Evolutionary conservation across 306 rosid genomes (phyloP), one percentile per base, ranked within the genome.

Genomic region (Cucurbita ficifolia): DNA sequence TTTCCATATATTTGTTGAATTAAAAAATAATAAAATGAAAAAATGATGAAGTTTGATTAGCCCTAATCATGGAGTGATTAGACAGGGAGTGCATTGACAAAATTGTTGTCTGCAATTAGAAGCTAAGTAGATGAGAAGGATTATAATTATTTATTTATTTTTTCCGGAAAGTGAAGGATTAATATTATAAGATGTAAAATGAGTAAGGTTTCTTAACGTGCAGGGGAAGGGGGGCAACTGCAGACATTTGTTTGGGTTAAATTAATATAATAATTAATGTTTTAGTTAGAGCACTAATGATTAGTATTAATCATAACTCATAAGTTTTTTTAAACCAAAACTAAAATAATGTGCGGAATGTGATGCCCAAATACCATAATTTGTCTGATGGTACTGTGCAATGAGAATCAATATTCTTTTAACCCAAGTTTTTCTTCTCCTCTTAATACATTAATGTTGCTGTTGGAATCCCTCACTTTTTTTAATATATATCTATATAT

Each of bases 361-460:
- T 68, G 73, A 46, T 68, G 77, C 79, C 76, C 38, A 72, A 82
- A 71, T 80, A 83, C 73, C 72, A 51, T 24, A 7, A 19, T 8
- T 52, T 90, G 89, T 88, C 87, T 79, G 84, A 76, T 71, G 87
- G 89, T 80, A 77, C 75, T 75, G 18, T 71, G 35, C 29, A 71
- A 35, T 29, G 35, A 42, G 75, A 71, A 71, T 71, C 61, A 52
- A 72, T 72, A 72, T 51, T 72, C 63, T 72, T 72, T 72, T 8
- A 72, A 72, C 14, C 76, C 24, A 72, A 53, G 49, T 39, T 35
- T 55, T 38, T 55, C 8, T 75, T 46, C 11, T 61, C 24, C 65
- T 54, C 16, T 24, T 73, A 17, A 18, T 49, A 4, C 1, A 52
- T 40, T 18, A 65, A 21, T 43, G n/a, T 19, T 10, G 72, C 53